Conservation (phyloP, 306 rosid genomes). For the Nissolia schottii region DNA sequence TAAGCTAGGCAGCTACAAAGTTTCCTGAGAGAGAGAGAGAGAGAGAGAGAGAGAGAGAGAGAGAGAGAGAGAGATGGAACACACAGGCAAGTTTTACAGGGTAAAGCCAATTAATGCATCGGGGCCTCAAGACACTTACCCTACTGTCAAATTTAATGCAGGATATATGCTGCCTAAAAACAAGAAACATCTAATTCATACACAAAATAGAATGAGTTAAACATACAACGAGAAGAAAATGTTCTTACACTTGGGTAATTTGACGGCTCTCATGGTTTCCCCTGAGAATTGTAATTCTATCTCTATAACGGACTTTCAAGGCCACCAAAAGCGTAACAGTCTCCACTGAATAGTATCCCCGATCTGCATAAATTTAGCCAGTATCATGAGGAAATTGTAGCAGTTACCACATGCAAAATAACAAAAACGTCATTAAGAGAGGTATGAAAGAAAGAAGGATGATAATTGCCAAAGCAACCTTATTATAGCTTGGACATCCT, state of each 20-base stretch:
- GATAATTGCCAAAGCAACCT: neutral
- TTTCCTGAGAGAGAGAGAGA: no score
- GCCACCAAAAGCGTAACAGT: conserved; percentile 95
- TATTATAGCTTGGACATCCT: neutral
- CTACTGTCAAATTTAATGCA: conserved; percentile 2
- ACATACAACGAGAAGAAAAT: neutral
- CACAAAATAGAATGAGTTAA: neutral
- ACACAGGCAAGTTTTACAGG: neutral
- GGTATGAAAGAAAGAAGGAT: neutral
- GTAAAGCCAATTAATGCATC: neutral
- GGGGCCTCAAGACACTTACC: neutral
- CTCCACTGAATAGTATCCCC: conserved; percentile 83
- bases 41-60: no score
- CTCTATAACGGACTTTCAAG: conserved; percentile 94
- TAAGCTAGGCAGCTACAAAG: neutral
- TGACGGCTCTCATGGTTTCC: conserved; percentile 99
- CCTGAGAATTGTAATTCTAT: conserved; percentile 95
- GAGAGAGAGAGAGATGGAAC: no score
- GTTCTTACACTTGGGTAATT: conserved; percentile 96
- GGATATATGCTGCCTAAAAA: conserved; percentile 18
- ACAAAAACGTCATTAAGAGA: conserved; percentile 5
- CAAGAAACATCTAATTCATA: neutral
- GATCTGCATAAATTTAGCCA: conserved; percentile 54
- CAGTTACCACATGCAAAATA: neutral
- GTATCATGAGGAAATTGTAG: conserved; percentile 22